These are phyloP conservation scores for Acacia crassicarpa DNA, from an alignment of 306 rosid genomes.

Conservation along the genomic window DNA sequence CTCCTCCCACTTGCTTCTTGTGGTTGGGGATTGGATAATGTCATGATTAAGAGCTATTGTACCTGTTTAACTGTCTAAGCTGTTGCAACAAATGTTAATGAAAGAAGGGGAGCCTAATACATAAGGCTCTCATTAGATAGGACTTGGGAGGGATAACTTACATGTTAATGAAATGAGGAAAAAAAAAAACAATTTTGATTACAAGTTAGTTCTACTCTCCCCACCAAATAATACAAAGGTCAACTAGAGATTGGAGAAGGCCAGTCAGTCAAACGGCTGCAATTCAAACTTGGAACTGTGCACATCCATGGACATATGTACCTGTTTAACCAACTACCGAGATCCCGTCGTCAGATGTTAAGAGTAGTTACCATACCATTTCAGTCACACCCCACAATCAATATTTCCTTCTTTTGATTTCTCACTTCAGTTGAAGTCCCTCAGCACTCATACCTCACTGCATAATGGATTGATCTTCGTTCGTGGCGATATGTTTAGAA, in stretches of 20 bases:
- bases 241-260: neutral
- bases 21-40: neutral
- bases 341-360: neutral
- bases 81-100: neutral
- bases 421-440: neutral
- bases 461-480: constrained; percentile 17
- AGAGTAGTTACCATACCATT: constrained; percentile 11
- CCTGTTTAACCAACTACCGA: no score
- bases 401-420: neutral
- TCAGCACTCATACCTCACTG: neutral
- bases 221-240: neutral
- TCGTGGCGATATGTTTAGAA: constrained; percentile 22
- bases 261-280: neutral
- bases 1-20: neutral
- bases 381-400: neutral
- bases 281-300: constrained; percentile 28
- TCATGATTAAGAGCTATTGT: neutral
- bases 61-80: neutral
- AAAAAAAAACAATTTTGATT: neutral
- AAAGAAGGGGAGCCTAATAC: no score
- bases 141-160: no score
- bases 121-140: no score
- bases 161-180: neutral
- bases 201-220: neutral
- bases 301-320: constrained; percentile 60